Base-by-base conservation (phyloP, 1,284 basidiomycete genomes). In the Sphaerobolus stellatus region DNA sequence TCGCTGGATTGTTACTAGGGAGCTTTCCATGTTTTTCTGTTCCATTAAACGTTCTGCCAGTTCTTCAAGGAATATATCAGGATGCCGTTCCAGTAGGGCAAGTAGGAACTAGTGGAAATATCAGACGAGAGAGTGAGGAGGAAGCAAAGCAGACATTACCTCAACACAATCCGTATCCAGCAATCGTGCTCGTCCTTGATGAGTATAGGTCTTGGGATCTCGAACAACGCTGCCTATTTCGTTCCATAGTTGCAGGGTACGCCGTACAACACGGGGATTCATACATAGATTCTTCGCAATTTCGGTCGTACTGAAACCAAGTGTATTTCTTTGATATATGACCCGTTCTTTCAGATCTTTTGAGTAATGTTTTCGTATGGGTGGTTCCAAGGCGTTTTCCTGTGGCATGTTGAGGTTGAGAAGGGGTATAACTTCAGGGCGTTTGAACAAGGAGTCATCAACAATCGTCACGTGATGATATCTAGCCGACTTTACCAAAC, bases 11-110 rank as follows among this genome's bases (percentile, higher is more conserved):
- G 49, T 41, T 4, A 16, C 5, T 7, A 51, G 36, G 4, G 20
- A 40, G 5, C 22, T 25, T 7, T 8, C 9, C 6, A 51, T 25
- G 16, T 16, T 16, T 18, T 38, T 22, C 24, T 38, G 34, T 16
- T 51, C 20, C 36, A 34, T 6, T 6, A 49, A 31, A n/a, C 36
- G 27, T 36, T 51, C 49, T 43, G 31, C 33, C 9, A 51, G 7
- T 20, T 51, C 49, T 25, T 51, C 49, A 8, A 51, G 49, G 29
- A 41, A 51, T 13, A 51, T 40, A 36, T 51, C 29, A 16, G 49
- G 49, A 28, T 8, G 16, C 7, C 34, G 36, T 20, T 51, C 49
- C 6, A 51, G 8, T 16, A 51, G 36, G 24, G 20, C 41, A 7
- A 51, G 36, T 6, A 51, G n/a, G 24, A 41, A 51, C 49, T 51